Percentiles rank a stretch among this genome's conserved stretches.
Evolutionary conservation across 371 early-diverging fungal species (phyloP).

Genomic region (Rhizopus sp.): DNA sequence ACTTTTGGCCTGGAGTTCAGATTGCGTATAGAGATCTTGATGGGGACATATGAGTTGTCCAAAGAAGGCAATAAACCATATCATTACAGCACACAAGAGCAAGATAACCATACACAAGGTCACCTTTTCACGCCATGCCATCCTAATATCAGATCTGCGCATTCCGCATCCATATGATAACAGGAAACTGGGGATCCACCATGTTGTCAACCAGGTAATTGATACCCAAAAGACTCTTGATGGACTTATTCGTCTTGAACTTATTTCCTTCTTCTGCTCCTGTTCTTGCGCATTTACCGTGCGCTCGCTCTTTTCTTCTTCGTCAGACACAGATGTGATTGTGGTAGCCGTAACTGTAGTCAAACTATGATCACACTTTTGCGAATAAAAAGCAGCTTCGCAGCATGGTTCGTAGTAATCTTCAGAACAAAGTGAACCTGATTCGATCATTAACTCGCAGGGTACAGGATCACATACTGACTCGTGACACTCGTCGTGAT

Average conservation of each 20-base stretch:
- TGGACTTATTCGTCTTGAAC: conserved; percentile 29
- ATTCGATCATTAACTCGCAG: conserved; percentile 24
- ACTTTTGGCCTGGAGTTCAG: conserved; percentile 49
- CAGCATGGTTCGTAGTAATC: conserved; percentile 31
- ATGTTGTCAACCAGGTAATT: conserved; percentile 83
- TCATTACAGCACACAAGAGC: conserved; percentile 51
- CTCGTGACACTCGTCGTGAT: conserved; percentile 11
- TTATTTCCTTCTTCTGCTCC: conserved; percentile 7
- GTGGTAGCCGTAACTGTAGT: conserved; percentile 14
- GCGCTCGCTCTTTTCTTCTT: conserved; percentile 2
- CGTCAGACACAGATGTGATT: conserved; percentile 13
- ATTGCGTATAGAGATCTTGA: conserved; percentile 65
- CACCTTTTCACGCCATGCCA: conserved; percentile 87
- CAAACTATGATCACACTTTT: conserved; percentile 23
- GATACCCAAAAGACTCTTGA: conserved; percentile 77
- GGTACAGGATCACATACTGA: conserved; percentile 17
- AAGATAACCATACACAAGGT: conserved; percentile 78
- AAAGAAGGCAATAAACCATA: conserved; percentile 75
- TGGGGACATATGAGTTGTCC: conserved; percentile 86
- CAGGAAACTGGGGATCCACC: conserved; percentile 80
- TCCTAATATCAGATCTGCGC: conserved; percentile 78
- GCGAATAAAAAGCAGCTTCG: conserved; percentile 32
- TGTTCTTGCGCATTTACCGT: background rate
- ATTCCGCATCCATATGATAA: conserved; percentile 66
- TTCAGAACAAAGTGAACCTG: conserved; percentile 51